Percentiles rank a stretch among this genome's conserved stretches.
phyloP scores from a whole-genome alignment of 2,329 filamentous ascomycete genomes.

The Didymella glomerata region DNA sequence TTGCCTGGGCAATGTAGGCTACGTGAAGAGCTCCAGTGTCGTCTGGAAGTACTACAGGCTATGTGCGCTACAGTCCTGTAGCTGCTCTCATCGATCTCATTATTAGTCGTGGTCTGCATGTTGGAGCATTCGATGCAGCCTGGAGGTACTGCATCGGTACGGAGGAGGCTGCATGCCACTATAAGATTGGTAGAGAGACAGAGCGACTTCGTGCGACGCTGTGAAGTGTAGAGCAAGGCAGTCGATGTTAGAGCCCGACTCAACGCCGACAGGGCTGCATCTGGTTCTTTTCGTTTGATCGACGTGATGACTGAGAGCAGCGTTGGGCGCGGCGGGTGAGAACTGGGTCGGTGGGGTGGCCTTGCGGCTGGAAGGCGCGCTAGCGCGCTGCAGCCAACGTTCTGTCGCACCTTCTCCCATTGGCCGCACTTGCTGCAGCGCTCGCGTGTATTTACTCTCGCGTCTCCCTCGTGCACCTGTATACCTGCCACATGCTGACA shows the following conservation, averaged over 20 bases:
- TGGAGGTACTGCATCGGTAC: neutral
- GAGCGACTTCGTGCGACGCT: neutral
- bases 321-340: slow-evolving; percentile 16
- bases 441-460: slow-evolving; percentile 15
- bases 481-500: slow-evolving; percentile 4
- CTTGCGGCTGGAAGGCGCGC: slow-evolving; percentile 14
- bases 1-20: neutral
- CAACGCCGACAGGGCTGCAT: neutral
- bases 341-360: slow-evolving; percentile 11
- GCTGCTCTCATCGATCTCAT: too few species aligned
- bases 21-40: neutral
- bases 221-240: neutral
- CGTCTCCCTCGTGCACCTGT: slow-evolving; percentile 16
- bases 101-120: too few species aligned
- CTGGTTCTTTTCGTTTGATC: slow-evolving; percentile 3
- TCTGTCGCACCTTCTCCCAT: slow-evolving; percentile 14
- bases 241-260: neutral
- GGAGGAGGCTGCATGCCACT: neutral
- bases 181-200: neutral
- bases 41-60: neutral
- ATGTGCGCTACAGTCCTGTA: too few species aligned
- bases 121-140: neutral
- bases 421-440: slow-evolving; percentile 7
- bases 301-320: slow-evolving; percentile 9
- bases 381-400: slow-evolving; percentile 16